Evolutionary conservation across 768 basidiomycete genomes (phyloP).

Genomic region (Cantharellus anzutake): DNA sequence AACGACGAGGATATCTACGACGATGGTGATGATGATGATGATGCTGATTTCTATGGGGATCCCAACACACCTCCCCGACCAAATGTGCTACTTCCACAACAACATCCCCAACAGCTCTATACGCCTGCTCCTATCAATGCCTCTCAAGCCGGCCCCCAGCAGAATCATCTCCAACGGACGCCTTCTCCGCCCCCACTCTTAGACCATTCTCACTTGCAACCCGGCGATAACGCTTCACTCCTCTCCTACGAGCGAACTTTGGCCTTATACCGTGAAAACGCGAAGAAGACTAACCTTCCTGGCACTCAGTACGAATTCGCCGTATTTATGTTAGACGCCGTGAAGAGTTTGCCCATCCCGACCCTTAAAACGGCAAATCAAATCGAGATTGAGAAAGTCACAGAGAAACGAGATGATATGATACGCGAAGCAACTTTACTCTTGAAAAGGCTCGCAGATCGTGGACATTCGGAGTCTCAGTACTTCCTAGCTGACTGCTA

Average conservation of each 20-base stretch:
- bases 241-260: slow-evolving; percentile 92
- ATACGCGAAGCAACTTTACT: slow-evolving; percentile 72
- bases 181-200: slow-evolving; percentile 24
- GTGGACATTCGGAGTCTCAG: slow-evolving; percentile 86
- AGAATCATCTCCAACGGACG: background rate
- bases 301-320: slow-evolving; percentile 97
- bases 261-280: slow-evolving; percentile 92
- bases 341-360: slow-evolving; percentile 73
- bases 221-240: slow-evolving; percentile 81
- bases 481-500: slow-evolving; percentile 98
- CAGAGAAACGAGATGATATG: slow-evolving; percentile 73
- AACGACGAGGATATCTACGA: background rate
- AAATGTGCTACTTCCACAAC: background rate
- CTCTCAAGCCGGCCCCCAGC: background rate
- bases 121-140: background rate
- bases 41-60: background rate
- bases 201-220: slow-evolving; percentile 82
- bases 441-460: slow-evolving; percentile 79
- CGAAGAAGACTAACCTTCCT: slow-evolving; percentile 96
- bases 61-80: background rate
- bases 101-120: background rate
- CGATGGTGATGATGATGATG: background rate
- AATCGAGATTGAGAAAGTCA: slow-evolving; percentile 60
- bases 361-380: slow-evolving; percentile 35
- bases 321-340: slow-evolving; percentile 96